Evolutionary conservation across 2,329 filamentous ascomycete genomes (phyloP), one percentile per base, ranked within the genome.

Genomic region (Aspergillus melleus): DNA sequence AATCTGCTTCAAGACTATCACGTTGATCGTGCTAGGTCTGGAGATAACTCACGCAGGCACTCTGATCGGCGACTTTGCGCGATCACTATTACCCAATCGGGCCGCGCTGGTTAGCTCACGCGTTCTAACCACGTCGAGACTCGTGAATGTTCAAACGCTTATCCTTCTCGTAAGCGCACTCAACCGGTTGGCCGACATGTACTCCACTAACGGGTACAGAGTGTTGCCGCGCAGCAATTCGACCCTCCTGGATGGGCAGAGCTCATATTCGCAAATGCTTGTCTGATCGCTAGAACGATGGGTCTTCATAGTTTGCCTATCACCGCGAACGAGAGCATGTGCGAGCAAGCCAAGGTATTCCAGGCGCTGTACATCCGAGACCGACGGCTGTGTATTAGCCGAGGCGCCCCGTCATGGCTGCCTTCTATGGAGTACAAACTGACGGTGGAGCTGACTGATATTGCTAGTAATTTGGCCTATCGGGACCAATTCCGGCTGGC

Each of bases 191-290:
- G 10, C 5, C 3, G 14, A 22, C 19, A 10, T 12, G 9, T 6
- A 12, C 10, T 14, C 2, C 6, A 39, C 49, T 57, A 36, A 57
- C 49, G 3, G n/a, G 10, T n/a, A 14, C 20, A 58, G 57, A 58
- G 57, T 39, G 51, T 58, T 6, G 57, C 57, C 8, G 57, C 57
- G 9, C 57, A 58, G 22, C 32, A 32, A 11, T 51, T 58, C 6
- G 52, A 54, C n/a, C 46, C 52, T 14, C 52, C 46, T 5, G 57
- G 52, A 30, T 58, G 52, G 57, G 46, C 57, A 16, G 57, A 58
- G n/a, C 30, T 58, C 12, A 58, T 58, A 9, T 58, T 58, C 24
- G 57, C 52, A 30, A 52, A 58, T 54, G 57, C 57, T 4, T 58
- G 57, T 19, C 53, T 54, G 32, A n/a, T 58, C 29, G 57, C 57